Base-by-base conservation (phyloP, 164 flowering plant genomes). In the Vitis rotundifolia region DNA sequence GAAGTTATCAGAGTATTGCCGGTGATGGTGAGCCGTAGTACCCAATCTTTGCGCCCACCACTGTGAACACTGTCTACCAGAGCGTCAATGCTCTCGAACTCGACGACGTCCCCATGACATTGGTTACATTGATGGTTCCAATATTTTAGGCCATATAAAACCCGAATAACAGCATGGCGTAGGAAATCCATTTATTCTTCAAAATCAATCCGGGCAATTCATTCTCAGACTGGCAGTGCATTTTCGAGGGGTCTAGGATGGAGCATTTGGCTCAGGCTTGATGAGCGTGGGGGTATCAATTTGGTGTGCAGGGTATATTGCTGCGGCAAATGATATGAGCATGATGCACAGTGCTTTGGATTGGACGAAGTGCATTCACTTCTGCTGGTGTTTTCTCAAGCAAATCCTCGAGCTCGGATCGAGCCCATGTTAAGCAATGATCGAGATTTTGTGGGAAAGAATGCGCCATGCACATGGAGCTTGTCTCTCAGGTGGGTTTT, bases 111-210 rank as follows among this genome's bases (percentile, higher is more conserved):
- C 97, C 98, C 97, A 92, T 92, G 16, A 97, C 98, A 76, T 94
- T 94, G 10, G 98, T 97, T 56, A 92, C 98, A 69, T 94, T 97
- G 56, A 92, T 94, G 10, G 98, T 97, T 31, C 98, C 98, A 50
- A 94, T 94, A 59, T 92, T 94, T 97, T 97, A 91, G 12, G 98
- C 98, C 98, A 94, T 92, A 79, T 88, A 94, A 67, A 92, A 91
- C 4, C 98, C 98, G 28, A 83, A 87, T 72, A 94, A 66, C 57
- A 94, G 76, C 1, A 97, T 89, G 0, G 71, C 81, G 58, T 94
- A 92, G 0, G 98, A 88, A 51, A 95, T 66, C 26, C 77, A 13
- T 69, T 85, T 86, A 19, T 79, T 88, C 89, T 88, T 93, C 71
- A 90, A 52, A 8, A 72, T 82, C 80, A 88, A 3, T 0, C 88